Evolutionary conservation across 106 monocot genomes (phyloP), one percentile per base, ranked within the genome.

Genomic region (Triglochin maritima): DNA sequence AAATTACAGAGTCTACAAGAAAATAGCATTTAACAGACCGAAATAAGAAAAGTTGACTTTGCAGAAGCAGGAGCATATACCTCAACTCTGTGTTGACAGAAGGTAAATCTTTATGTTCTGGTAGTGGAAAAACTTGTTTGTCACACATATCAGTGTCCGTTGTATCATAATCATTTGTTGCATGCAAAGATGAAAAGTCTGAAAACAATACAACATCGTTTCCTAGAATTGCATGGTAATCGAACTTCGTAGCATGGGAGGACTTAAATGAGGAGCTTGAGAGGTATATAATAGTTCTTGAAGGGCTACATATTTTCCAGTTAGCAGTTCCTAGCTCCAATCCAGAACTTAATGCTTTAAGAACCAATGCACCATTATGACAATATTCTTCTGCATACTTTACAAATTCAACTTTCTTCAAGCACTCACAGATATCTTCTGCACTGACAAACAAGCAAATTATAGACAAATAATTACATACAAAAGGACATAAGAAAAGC

Each of bases 321-420:
- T 88, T 86, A 54, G 75, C 83, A 68, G 81, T 79, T 41, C 96
- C 96, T 57, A 98, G 86, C 69, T 98, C 96, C 75, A 88, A 77
- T 17, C 96, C 96, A 17, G 96, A 98, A 74, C 96, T 98, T 66
- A 80, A 82, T 50, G 96, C 80, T 74, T 86, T 98, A 57, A 91
- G 58, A 56, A 82, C 64, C 46, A 98, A 65, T 3, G 76, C 58
- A 65, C 82, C 78, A 78, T 91, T 88, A 64, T 84, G 82, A 73
- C 86, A 91, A 57, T 44, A 78, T 73, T 98, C 88, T 81, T 98
- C 96, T 12, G 79, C 85, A 71, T 82, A 90, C 68, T 81, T 98
- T 14, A 92, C 53, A 68, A 75, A 7, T 6, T 79, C 69, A 29
- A 92, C 70, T 74, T 81, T 88, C 47, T 76, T 71, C 60, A 91